Percentiles rank a stretch among this genome's conserved stretches.
These are phyloP conservation scores for Stenocarpella maydis DNA, from an alignment of 2,329 filamentous ascomycete species.

Conservation along the genomic window DNA sequence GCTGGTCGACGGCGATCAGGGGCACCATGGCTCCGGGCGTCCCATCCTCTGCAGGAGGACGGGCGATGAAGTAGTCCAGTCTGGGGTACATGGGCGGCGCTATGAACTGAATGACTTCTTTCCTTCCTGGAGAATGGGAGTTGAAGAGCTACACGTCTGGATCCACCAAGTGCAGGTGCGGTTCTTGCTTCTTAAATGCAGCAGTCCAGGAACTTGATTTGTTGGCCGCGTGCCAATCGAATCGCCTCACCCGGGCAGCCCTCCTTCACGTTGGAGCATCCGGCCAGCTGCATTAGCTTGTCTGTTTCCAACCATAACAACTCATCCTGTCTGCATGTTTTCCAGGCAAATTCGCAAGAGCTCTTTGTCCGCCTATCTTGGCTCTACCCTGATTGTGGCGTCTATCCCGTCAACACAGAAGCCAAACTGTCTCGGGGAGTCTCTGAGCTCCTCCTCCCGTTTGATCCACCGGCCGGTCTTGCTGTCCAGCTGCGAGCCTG, in stretches of 20 bases:
- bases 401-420: slow-evolving; percentile 82
- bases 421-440: slow-evolving; percentile 82
- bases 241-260: not conserved
- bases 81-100: slow-evolving; percentile 32
- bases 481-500: slow-evolving; percentile 33
- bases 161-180: not conserved
- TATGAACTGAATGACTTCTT: not conserved
- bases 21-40: slow-evolving; percentile 53
- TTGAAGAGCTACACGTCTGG: not conserved
- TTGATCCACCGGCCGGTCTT: slow-evolving; percentile 71
- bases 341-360: not conserved
- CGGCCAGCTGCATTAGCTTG: slow-evolving; percentile 17
- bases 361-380: slow-evolving; percentile 42
- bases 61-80: slow-evolving; percentile 54
- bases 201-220: not conserved
- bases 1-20: slow-evolving; percentile 61
- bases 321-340: not conserved
- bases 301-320: slow-evolving; percentile 5
- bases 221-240: slow-evolving; percentile 1
- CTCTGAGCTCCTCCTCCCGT: slow-evolving; percentile 80
- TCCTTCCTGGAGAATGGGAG: not conserved
- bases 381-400: slow-evolving; percentile 75
- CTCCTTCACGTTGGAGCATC: not conserved
- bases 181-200: not conserved
- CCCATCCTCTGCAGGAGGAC: slow-evolving; percentile 45